Evolutionary conservation across 345 rosid genomes (phyloP).

Genomic region (Moricandia arvensis): DNA sequence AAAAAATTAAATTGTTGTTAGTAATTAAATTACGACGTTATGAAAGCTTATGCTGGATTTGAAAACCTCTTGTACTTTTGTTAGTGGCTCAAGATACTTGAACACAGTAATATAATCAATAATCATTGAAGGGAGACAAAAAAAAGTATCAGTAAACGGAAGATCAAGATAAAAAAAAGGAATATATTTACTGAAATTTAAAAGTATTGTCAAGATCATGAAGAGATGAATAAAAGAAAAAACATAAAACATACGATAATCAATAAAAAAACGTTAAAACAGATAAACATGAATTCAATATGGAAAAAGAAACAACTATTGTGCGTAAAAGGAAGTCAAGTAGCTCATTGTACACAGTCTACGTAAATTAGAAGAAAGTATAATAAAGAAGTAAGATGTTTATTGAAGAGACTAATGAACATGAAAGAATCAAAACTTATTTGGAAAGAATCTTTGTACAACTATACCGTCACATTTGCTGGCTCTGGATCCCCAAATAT

Average conservation of each 20-base stretch:
- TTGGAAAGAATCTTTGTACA: constrained; percentile 1
- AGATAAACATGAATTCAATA: background rate
- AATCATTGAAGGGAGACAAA: background rate
- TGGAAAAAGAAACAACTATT: background rate
- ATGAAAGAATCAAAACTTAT: constrained; percentile 8
- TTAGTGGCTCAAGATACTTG: background rate
- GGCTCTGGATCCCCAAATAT: background rate
- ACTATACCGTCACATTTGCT: background rate
- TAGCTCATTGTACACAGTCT: too few relatives aligned
- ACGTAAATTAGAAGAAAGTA: background rate
- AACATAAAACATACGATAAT: background rate
- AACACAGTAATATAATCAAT: background rate
- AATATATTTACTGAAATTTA: too few relatives aligned
- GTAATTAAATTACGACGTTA: background rate
- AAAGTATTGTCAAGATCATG: background rate
- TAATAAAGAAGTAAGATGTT: background rate
- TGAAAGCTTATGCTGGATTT: background rate
- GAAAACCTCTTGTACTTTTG: background rate
- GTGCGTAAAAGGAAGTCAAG: background rate
- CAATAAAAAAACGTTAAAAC: background rate
- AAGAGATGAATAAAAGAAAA: background rate
- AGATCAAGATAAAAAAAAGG: background rate
- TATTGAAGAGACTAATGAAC: background rate
- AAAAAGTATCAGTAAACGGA: background rate
- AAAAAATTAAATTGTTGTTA: background rate